Conservation (phyloP, 2,329 filamentous ascomycete species). For the Hypoxylon sp. region DNA sequence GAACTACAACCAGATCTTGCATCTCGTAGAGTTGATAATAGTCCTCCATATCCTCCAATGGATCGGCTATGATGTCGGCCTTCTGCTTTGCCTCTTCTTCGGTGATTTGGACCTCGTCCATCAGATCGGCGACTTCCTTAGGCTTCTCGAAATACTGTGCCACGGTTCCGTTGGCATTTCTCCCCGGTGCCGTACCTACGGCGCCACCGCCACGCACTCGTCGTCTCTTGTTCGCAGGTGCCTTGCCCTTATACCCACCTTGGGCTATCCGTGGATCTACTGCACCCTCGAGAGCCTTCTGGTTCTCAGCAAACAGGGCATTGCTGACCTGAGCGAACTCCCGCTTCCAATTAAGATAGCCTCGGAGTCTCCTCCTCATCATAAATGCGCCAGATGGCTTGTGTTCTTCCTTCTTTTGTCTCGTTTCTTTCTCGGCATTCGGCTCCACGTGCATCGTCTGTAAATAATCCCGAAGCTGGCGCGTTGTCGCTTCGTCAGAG, state of each 20-base stretch:
- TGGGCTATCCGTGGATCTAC: slow-evolving; percentile 62
- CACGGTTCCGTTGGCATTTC: slow-evolving; percentile 77
- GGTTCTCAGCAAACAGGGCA: slow-evolving; percentile 79
- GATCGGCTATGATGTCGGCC: slow-evolving; percentile 76
- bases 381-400: slow-evolving; percentile 81
- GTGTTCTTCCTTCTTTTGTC: slow-evolving; percentile 56
- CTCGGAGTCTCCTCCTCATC: slow-evolving; percentile 86
- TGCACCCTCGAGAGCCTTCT: slow-evolving; percentile 75
- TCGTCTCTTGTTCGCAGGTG: slow-evolving; percentile 84
- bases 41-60: slow-evolving; percentile 89
- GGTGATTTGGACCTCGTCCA: slow-evolving; percentile 83
- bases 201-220: slow-evolving; percentile 81
- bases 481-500: slow-evolving; percentile 82
- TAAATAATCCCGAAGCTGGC: slow-evolving; percentile 88
- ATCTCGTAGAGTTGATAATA: slow-evolving; percentile 93
- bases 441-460: slow-evolving; percentile 85
- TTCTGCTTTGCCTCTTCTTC: slow-evolving; percentile 79
- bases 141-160: slow-evolving; percentile 83
- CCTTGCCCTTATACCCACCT: slow-evolving; percentile 64
- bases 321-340: slow-evolving; percentile 87
- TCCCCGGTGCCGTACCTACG: slow-evolving; percentile 63
- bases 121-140: slow-evolving; percentile 79
- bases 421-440: slow-evolving; percentile 52
- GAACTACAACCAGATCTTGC: slow-evolving; percentile 85
- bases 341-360: slow-evolving; percentile 89